These are phyloP conservation scores for Acanthamoeba castellanii DNA, from an alignment of 208 protist genomes.

Conservation along the genomic window DNA sequence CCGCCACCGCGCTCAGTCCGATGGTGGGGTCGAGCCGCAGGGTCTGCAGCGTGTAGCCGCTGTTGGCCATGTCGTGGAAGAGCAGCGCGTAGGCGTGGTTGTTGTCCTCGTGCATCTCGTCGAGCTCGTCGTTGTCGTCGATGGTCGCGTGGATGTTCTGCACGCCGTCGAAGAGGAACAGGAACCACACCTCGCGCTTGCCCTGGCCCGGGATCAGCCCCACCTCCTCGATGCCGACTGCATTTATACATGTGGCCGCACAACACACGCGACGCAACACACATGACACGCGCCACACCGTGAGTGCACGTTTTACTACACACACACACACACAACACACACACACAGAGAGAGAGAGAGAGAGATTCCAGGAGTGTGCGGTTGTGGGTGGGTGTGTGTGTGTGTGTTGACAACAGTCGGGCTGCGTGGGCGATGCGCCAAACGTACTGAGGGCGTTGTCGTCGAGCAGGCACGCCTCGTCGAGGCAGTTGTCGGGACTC, in stretches of 20 bases:
- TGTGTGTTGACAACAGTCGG: no score
- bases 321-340: no score
- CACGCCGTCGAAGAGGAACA: neutral
- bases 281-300: no score
- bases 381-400: no score
- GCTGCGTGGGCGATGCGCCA: no score
- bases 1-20: no score
- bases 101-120: constrained; percentile 30
- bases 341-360: no score
- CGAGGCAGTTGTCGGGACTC: neutral
- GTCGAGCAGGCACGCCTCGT: neutral
- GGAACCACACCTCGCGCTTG: neutral
- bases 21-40: no score
- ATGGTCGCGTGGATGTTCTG: neutral
- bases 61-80: neutral
- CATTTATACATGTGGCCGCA: neutral
- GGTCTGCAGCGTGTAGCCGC: neutral
- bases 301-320: no score
- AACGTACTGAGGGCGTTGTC: neutral
- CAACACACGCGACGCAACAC: no score
- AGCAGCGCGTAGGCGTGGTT: neutral
- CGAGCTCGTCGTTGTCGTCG: neutral
- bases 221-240: no score
- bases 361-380: no score
- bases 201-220: neutral